Percentiles rank a stretch among this genome's conserved stretches.
phyloP scores from a whole-genome alignment of 2,329 filamentous ascomycete species.

The Pestalotiopsis sp. region DNA sequence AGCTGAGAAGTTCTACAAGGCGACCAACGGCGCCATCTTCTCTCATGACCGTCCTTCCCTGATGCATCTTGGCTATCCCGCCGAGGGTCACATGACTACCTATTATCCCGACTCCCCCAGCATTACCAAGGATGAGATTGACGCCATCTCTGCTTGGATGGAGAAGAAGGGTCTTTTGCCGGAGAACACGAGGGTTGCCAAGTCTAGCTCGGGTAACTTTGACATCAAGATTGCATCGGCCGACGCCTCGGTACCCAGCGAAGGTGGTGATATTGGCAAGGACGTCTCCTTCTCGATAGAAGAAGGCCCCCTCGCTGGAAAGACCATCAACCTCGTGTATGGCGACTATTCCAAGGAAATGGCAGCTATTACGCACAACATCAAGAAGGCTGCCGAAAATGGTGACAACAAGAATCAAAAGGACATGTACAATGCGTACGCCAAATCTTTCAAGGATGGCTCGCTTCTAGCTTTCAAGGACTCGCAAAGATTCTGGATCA shows the following conservation, averaged over 20 bases:
- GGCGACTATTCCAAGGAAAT: constrained; percentile 75
- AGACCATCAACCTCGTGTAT: constrained; percentile 69
- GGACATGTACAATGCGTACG: constrained; percentile 63
- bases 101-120: constrained; percentile 77
- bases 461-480: constrained; percentile 79
- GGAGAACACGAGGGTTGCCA: constrained; percentile 76
- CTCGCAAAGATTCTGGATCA: constrained; percentile 78
- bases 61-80: constrained; percentile 75
- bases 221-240: constrained; percentile 76
- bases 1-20: constrained; percentile 64
- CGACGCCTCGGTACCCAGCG: constrained; percentile 55
- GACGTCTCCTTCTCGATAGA: constrained; percentile 60
- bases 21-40: constrained; percentile 72
- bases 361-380: constrained; percentile 65
- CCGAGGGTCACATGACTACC: constrained; percentile 74
- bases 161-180: constrained; percentile 69
- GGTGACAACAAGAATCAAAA: constrained; percentile 73
- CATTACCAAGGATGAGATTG: constrained; percentile 76
- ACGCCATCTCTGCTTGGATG: constrained; percentile 70
- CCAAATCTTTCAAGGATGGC: constrained; percentile 71
- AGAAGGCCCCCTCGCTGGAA: constrained; percentile 62
- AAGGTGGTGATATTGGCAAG: constrained; percentile 69
- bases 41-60: constrained; percentile 62
- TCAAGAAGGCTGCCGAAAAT: constrained; percentile 67
- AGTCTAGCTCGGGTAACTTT: constrained; percentile 63